These are phyloP conservation scores for Aspergillaceae sp. DNA, from an alignment of 2,329 filamentous ascomycete species.

Conservation along the genomic window DNA sequence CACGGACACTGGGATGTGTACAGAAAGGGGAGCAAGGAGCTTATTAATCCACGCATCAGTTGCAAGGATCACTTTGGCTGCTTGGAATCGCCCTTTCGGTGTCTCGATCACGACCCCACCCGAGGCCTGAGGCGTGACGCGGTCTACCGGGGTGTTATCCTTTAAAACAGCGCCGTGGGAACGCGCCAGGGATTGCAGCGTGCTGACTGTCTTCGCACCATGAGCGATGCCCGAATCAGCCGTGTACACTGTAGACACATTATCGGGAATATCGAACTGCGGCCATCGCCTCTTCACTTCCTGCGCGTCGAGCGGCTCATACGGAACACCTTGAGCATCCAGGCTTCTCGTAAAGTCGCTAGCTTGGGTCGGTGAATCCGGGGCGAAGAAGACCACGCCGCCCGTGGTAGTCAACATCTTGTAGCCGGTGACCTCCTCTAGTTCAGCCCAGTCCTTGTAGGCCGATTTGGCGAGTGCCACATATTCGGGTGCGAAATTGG, in stretches of 20 bases:
- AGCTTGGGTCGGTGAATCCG: conserved; percentile 5
- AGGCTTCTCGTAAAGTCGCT: conserved; percentile 12
- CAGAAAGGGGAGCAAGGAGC: conserved; percentile 13
- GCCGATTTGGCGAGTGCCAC: conserved; percentile 38
- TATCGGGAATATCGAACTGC: conserved; percentile 15
- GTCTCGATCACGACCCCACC: conserved; percentile 15
- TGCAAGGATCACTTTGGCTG: conserved; percentile 16
- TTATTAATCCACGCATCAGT: conserved; percentile 21
- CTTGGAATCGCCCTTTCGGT: conserved; percentile 12
- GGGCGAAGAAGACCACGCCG: conserved; percentile 16
- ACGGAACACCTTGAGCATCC: conserved; percentile 11
- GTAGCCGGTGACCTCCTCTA: conserved; percentile 12
- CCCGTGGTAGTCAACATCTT: conserved; percentile 19
- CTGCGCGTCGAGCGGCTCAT: conserved; percentile 15
- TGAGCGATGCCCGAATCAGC: conserved; percentile 20
- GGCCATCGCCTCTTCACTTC: conserved; percentile 19
- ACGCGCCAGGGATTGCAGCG: conserved; percentile 15
- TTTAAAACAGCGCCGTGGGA: conserved; percentile 15
- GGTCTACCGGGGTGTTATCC: conserved; percentile 14
- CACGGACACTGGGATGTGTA: conserved; percentile 15
- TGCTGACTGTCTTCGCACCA: conserved; percentile 15
- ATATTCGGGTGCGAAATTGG: conserved; percentile 17
- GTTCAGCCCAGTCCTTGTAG: conserved; percentile 22
- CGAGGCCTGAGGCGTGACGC: conserved; percentile 8
- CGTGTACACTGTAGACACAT: conserved; percentile 16